A percentile compares a stretch with the other conserved stretches of the same genome.
These are phyloP conservation scores for Westerdykella aurantiaca DNA, from an alignment of 2,329 filamentous ascomycete genomes.

Conservation along the genomic window DNA sequence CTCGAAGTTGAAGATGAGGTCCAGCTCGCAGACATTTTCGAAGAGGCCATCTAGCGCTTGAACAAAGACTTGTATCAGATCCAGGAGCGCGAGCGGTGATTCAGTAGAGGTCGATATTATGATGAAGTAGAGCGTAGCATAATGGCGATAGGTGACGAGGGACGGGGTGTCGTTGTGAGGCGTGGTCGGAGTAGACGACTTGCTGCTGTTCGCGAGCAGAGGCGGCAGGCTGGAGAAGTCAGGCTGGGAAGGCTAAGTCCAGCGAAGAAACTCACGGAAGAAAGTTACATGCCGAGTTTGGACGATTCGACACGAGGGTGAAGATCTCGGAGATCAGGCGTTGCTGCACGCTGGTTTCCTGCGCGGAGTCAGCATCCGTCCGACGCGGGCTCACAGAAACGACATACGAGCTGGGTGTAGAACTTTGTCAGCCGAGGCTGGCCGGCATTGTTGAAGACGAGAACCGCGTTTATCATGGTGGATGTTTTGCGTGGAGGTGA, in stretches of 20 bases:
- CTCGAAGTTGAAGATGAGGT: conserved; percentile 99
- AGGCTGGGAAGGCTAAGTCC: conserved; percentile 28
- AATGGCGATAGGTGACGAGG: conserved; percentile 95
- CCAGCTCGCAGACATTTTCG: conserved; percentile 96
- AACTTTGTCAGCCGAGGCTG: conserved; percentile 97
- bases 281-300: conserved; percentile 93
- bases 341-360: conserved; percentile 98
- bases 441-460: conserved; percentile 98
- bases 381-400: background rate
- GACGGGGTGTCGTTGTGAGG: conserved; percentile 84
- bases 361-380: background rate
- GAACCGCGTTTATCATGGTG: conserved; percentile 92
- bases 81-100: conserved; percentile 88
- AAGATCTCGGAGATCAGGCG: conserved; percentile 97
- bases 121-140: conserved; percentile 98
- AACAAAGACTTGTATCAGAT: conserved; percentile 97
- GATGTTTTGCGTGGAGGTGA: background rate
- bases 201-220: conserved; percentile 50
- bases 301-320: conserved; percentile 84
- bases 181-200: conserved; percentile 43
- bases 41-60: conserved; percentile 92
- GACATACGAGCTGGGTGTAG: conserved; percentile 83
- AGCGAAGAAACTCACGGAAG: conserved; percentile 54
- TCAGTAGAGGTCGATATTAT: conserved; percentile 95
- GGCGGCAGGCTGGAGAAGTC: conserved; percentile 59